Conservation (phyloP, 164 flowering plant species). For the Kalanchoe fedtschenkoi region DNA sequence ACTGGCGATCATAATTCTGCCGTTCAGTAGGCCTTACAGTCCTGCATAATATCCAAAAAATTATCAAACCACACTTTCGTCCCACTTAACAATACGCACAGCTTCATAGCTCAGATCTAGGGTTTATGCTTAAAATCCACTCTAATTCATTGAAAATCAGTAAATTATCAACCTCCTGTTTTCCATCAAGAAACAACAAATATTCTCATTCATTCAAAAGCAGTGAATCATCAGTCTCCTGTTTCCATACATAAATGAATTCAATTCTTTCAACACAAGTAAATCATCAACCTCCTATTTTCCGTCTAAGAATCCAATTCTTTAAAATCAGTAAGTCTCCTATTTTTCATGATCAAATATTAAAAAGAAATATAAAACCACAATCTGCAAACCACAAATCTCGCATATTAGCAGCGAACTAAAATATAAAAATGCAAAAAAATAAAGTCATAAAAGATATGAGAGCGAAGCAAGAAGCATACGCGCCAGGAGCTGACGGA, state of each 20-base stretch:
- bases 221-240: neutral
- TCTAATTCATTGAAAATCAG: neutral
- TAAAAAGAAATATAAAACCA: neutral
- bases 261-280: neutral
- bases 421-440: neutral
- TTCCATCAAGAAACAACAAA: neutral
- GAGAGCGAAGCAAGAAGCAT: conserved; percentile 14
- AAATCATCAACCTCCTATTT: neutral
- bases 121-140: neutral
- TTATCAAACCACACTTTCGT: neutral
- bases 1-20: conserved; percentile 42
- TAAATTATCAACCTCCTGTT: neutral
- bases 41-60: conserved; percentile 19
- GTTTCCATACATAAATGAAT: no score
- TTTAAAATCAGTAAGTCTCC: no score
- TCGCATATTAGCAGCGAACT: neutral
- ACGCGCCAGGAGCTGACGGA: conserved; percentile 98
- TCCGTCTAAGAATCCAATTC: no score
- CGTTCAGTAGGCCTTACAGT: conserved; percentile 51
- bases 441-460: neutral
- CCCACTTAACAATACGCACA: neutral
- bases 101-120: conserved; percentile 1
- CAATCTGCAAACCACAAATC: neutral
- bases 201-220: neutral
- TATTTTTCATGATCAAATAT: neutral